Evolutionary conservation across 139 green algal genomes (phyloP), one percentile per base, ranked within the genome.

Genomic region (Micractinium conductrix): DNA sequence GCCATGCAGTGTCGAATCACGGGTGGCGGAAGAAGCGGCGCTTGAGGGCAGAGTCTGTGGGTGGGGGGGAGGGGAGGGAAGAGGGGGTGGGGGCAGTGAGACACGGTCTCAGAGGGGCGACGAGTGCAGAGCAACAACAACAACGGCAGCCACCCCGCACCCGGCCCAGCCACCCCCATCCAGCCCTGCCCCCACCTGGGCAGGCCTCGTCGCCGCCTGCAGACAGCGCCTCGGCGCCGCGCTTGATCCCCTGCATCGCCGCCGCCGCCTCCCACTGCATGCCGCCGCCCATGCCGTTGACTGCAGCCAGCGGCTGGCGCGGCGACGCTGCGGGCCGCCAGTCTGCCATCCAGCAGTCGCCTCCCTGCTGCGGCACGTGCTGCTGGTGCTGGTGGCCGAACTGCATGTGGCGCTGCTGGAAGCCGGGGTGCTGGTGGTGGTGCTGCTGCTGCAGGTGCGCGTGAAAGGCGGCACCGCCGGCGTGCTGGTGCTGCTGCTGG

Each of bases 41-140:
- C 72, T 79, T 79, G 72, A 65, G 63, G 16, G 72, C 72, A 1
- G 72, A 28, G 44, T 63, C 72, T 79, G 72, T 44, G 19, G n/a
- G 19, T 12, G 2, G 24, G 2, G 10, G 40, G 40, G 24, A 6
- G 69, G 67, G 35, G 9, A 24, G 37, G 37, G 35, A 45, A 68
- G 60, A 14, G 16, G n/a, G 63, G 24, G n/a, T 70, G 62, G 16
- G 48, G 48, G 48, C 48, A 10, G 12, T 58, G 48, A 16, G 48
- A 58, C 48, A 58, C 10, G 48, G 48, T 58, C 12, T 24, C 48
- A 16, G 16, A 16, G 10, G 48, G 16, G 48, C 12, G 48, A 58
- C 48, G 48, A 24, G 48, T 24, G 48, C 12, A 24, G 48, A 58
- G 48, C 48, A 58, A 58, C 12, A 10, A 58, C 48, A 58, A 58